Evolutionary conservation across 257 asterid genomes (phyloP).

Genomic region (Ilex aquifolium): DNA sequence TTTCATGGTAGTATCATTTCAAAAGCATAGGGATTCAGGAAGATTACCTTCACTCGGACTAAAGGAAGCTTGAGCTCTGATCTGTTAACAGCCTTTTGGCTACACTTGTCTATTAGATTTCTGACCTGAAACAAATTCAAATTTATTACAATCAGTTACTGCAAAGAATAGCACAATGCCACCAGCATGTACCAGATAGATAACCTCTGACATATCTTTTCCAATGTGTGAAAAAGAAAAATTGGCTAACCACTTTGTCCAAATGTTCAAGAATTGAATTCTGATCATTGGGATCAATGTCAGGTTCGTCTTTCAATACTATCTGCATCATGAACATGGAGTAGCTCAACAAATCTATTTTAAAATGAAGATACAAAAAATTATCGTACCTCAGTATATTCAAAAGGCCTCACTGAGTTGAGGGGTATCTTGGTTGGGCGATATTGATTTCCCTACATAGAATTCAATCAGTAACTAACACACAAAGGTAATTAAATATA

Average conservation of each 20-base stretch:
- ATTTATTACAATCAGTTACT: too few relatives aligned
- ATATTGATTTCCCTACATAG: slow-evolving; percentile 77
- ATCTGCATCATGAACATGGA: slow-evolving; percentile 49
- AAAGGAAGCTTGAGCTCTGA: slow-evolving; percentile 79
- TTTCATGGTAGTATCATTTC: background rate
- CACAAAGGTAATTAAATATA: too few relatives aligned
- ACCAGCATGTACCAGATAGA: slow-evolving; percentile 2
- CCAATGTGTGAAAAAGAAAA: slow-evolving; percentile 3
- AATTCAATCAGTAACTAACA: background rate
- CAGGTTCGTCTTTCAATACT: slow-evolving; percentile 86
- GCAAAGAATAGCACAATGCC: background rate
- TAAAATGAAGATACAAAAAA: slow-evolving; percentile 16
- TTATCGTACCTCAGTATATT: slow-evolving; percentile 76
- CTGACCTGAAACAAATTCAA: slow-evolving; percentile 48
- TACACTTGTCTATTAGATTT: slow-evolving; percentile 68
- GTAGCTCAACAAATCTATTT: slow-evolving; percentile 19
- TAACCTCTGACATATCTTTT: background rate
- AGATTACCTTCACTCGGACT: slow-evolving; percentile 72
- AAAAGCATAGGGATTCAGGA: background rate
- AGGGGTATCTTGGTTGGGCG: slow-evolving; percentile 96
- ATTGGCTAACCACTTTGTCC: slow-evolving; percentile 72
- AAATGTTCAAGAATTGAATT: slow-evolving; percentile 87
- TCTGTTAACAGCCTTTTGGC: slow-evolving; percentile 44
- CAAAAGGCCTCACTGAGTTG: slow-evolving; percentile 88
- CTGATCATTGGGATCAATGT: slow-evolving; percentile 84